phyloP scores from a whole-genome alignment of 2,329 filamentous ascomycete species.

The Corinectria fuckeliana region DNA sequence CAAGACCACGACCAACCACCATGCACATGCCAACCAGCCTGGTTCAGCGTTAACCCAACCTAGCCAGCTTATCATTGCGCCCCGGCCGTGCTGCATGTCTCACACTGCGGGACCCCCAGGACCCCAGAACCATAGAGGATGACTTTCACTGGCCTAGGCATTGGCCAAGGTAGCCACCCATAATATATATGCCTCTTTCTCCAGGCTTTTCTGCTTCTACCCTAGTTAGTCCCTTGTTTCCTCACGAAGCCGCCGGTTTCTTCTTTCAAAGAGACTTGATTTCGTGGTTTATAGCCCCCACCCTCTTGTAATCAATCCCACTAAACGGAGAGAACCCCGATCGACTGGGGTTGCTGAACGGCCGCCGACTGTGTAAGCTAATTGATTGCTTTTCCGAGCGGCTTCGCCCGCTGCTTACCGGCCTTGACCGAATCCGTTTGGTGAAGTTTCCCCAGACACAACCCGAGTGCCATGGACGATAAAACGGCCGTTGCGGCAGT shows the following conservation, averaged over 20 bases:
- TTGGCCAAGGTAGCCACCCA: not conserved
- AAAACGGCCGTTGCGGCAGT: constrained; percentile 11
- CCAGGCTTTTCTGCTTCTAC: not conserved
- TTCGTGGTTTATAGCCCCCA: not conserved
- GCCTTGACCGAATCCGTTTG: not conserved
- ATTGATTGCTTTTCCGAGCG: constrained; percentile 16
- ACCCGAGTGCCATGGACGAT: constrained; percentile 23
- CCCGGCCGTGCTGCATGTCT: not conserved
- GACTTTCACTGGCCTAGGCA: too few species aligned
- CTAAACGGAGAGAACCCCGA: not conserved
- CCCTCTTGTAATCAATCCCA: not conserved
- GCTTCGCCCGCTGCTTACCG: not conserved
- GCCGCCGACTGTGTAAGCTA: not conserved
- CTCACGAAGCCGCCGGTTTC: not conserved
- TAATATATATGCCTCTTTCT: not conserved
- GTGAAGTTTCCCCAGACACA: not conserved
- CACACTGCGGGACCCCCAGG: not conserved
- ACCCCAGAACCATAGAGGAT: too few species aligned
- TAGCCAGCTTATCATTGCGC: not conserved
- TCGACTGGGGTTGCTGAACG: not conserved
- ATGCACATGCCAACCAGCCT: not conserved
- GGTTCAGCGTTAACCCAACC: not conserved
- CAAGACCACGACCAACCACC: not conserved
- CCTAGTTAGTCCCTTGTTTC: not conserved
- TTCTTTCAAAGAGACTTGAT: not conserved